Conservation (phyloP, 495 filamentous ascomycete species). For the Trichoderma gamsii region DNA sequence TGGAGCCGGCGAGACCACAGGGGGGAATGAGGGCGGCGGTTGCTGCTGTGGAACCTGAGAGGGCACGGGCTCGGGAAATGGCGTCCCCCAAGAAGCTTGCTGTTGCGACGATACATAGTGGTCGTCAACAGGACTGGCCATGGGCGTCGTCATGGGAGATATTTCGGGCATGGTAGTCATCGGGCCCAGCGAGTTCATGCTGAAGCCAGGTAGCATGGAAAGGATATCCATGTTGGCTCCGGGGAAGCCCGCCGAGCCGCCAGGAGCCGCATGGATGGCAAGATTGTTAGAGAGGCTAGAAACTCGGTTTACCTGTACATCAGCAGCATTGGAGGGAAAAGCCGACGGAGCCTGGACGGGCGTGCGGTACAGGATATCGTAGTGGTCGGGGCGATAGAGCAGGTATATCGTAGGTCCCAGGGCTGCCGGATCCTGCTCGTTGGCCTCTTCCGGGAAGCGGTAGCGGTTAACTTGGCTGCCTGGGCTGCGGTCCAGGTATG, state of each 20-base stretch:
- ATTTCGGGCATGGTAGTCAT: slow-evolving; percentile 24
- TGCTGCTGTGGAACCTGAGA: slow-evolving; percentile 25
- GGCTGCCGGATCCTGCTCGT: slow-evolving; percentile 38
- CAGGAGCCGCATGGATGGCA: slow-evolving; percentile 32
- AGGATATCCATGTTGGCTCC: slow-evolving; percentile 36
- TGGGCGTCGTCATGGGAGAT: not conserved
- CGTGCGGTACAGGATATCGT: slow-evolving; percentile 86
- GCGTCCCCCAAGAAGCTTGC: slow-evolving; percentile 17
- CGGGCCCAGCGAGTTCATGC: slow-evolving; percentile 24
- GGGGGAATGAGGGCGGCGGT: slow-evolving; percentile 19
- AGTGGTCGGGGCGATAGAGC: slow-evolving; percentile 71
- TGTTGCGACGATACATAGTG: not conserved
- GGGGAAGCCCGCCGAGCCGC: slow-evolving; percentile 35
- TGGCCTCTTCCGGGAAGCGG: slow-evolving; percentile 55
- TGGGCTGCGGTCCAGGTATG: slow-evolving; percentile 84
- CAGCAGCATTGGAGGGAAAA: slow-evolving; percentile 33
- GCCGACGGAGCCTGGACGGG: slow-evolving; percentile 42
- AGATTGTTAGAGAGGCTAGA: slow-evolving; percentile 34
- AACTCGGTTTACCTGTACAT: slow-evolving; percentile 49
- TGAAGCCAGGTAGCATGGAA: slow-evolving; percentile 42
- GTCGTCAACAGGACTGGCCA: not conserved
- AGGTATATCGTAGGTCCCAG: slow-evolving; percentile 44
- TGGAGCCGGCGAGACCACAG: slow-evolving; percentile 26
- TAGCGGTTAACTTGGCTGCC: slow-evolving; percentile 75
- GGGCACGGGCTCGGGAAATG: slow-evolving; percentile 24